Conservation (phyloP, 2,329 filamentous ascomycete species). For the Colletotrichum sp. region DNA sequence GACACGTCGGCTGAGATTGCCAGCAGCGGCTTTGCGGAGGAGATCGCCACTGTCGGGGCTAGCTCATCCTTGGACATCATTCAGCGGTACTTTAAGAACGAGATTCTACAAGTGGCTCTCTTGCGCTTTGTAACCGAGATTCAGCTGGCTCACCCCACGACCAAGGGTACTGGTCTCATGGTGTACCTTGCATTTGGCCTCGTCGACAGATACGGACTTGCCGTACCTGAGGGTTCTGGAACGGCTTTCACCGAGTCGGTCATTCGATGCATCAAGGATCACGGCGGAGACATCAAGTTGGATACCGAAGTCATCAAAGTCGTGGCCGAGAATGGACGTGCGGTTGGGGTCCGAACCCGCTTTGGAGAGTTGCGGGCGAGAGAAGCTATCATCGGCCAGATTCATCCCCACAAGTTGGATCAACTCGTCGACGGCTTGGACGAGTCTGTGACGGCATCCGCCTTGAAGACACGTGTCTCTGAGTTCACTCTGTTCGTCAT, state of each 20-base stretch:
- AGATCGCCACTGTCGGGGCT: not conserved
- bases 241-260: not conserved
- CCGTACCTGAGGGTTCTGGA: not conserved
- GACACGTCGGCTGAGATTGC: not conserved
- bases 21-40: not conserved
- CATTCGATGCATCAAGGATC: not conserved
- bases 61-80: not conserved
- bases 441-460: not conserved
- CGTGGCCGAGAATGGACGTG: not conserved
- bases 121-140: not conserved
- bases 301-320: not conserved
- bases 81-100: not conserved
- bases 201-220: not conserved
- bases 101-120: not conserved
- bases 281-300: not conserved
- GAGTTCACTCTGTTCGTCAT: not conserved
- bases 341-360: not conserved
- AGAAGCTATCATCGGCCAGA: not conserved
- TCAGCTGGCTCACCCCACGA: not conserved
- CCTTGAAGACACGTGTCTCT: not conserved
- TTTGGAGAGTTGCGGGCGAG: not conserved
- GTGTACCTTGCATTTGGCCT: not conserved
- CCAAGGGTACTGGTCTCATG: not conserved
- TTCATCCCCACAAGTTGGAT: not conserved
- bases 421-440: not conserved